Conservation (phyloP, 306 rosid genomes). For the Quercus bicolor region DNA sequence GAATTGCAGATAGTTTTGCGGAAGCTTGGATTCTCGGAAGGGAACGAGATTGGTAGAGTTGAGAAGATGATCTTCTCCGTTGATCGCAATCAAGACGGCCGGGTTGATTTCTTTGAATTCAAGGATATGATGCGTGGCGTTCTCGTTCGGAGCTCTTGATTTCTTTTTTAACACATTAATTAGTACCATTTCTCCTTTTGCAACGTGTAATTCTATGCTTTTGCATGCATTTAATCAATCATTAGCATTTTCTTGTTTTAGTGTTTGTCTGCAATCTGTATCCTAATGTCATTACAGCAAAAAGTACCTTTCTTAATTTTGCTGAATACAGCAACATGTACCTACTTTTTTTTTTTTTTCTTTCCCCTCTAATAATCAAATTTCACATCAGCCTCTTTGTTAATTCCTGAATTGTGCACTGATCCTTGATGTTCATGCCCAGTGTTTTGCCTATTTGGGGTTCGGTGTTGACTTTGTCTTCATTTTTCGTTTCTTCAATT, state of each 20-base stretch:
- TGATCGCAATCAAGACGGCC: slow-evolving; percentile 71
- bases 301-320: too few relatives aligned
- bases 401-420: too few relatives aligned
- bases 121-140: slow-evolving; percentile 82
- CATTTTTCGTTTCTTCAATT: too few relatives aligned
- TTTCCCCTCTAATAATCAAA: too few relatives aligned
- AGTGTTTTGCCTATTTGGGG: too few relatives aligned
- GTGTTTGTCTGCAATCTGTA: not conserved
- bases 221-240: not conserved
- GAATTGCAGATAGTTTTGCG: slow-evolving; percentile 69
- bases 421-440: too few relatives aligned
- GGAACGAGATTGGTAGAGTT: slow-evolving; percentile 54
- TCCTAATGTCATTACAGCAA: too few relatives aligned
- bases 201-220: not conserved
- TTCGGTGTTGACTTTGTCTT: too few relatives aligned
- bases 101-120: slow-evolving; percentile 75
- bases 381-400: too few relatives aligned
- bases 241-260: not conserved
- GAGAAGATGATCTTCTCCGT: slow-evolving; percentile 67
- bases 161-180: too few relatives aligned
- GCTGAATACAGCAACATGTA: too few relatives aligned
- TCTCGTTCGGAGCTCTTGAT: slow-evolving; percentile 25
- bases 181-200: not conserved
- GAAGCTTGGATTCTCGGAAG: slow-evolving; percentile 71
- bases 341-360: too few relatives aligned